Evolutionary conservation across 2,329 filamentous ascomycete species (phyloP), one percentile per base, ranked within the genome.

Genomic region (Hymenoscyphus infarciens): DNA sequence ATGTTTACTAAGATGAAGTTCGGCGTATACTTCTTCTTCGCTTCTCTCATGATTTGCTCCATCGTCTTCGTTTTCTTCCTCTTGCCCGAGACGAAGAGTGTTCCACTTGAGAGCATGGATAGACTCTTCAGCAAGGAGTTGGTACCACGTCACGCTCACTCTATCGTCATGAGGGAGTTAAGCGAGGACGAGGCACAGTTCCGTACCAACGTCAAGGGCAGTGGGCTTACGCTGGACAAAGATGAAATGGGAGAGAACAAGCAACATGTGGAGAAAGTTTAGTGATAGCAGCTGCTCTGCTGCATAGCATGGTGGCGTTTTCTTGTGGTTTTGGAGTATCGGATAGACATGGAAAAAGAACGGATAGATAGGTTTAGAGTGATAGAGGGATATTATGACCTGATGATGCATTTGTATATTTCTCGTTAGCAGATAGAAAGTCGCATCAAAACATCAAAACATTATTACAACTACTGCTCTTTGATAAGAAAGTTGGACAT

Each of bases 31-130:
- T 59, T 72, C 10, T 64, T 72, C 42, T 72, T 70, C 56, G 68
- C 64, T 1, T 29, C 27, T 5, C 60, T 66, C 27, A 66, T 67
- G 65, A 33, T 65, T 13, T 64, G 56, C 56, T 57, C 56, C 13
- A 57, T 68, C 3, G 59, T 67, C 15, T 70, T 67, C 60, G 77
- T 82, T 33, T 84, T 75, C 70, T 81, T 82, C 67, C 80, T 84
- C 70, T 77, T 90, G 62, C 86, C 87, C 63, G 87, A 89, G 76
- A 90, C 87, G 57, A 89, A 89, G 75, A 87, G 87, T 54, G 78
- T 89, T 5, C 84, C 83, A 0, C 80, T 90, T 38, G 88, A 91
- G 74, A 82, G 87, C 68, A 78, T 79, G 64, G 74, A 73, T 61
- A 60, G 64, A 8, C 59, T 73, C 7, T 73, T 89, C 70, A 75